Base-by-base conservation (phyloP, 257 asterid genomes). In the Leptodermis oblonga region DNA sequence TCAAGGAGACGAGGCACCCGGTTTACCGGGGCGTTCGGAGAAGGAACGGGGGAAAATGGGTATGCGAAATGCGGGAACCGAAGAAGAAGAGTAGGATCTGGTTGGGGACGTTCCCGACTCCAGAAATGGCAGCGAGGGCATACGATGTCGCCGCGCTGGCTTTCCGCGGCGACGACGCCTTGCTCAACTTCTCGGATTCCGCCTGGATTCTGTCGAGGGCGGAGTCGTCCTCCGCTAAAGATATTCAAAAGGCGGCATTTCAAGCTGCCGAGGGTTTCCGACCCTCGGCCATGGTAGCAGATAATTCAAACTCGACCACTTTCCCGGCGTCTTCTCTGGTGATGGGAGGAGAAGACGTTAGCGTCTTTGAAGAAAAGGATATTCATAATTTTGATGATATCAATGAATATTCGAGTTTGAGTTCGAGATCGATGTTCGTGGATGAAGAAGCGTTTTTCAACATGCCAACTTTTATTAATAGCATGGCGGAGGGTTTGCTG, bases 401-500 rank as follows among this genome's bases (percentile, higher is more conserved):
- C 1, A 6, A 45, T 14, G 18, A 45, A 0, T 45, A 45, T 45
- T 13, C 15, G 9, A 56, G 62, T 26, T 6, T 37, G 54, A 15
- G n/a, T 7, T 1, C 25, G 9, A 56, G 62, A 56, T 6, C 45
- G 54, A 15, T 59, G 61, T 80, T 84, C 30, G 18, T 76, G 62
- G 97, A 90, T 62, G 97, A 90, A 69, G 97, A 90, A 69, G 95
- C 71, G 12, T 36, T 86, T 71, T 88, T 84, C 71, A 88, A 90
- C 81, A 78, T 87, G 93, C 95, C 97, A 26, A 76, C 31, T 4
- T 79, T 88, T 73, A 67, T 90, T 13, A 82, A 90, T 59, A 83
- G 87, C 78, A 87, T 90, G 97, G 97, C 97, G 18, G 97, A 90
- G 76, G 97, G 95, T 31, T 69, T 90, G 90, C 82, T 90, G 54